Evolutionary conservation across 1,139 yeast species (phyloP), one percentile per base, ranked within the genome.

Genomic region (Saccharomycopsis phalli): DNA sequence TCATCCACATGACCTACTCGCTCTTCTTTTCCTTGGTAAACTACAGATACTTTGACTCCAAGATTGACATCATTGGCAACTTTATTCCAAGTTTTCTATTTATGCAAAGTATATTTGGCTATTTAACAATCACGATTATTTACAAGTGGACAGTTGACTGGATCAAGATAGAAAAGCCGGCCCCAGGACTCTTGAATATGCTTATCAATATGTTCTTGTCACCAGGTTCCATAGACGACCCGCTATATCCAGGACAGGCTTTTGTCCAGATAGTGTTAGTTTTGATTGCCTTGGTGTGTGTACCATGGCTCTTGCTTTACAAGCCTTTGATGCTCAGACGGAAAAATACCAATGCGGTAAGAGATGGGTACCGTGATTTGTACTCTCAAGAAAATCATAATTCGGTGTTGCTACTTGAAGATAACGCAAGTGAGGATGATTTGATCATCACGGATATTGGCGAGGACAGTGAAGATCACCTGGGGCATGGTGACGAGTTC

Each of bases 131-230:
- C 40, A 73, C 91, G 30, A 88, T 91, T 51, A 69, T 91, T 23
- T 91, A 88, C 68, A 91, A 91, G 62, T 91, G 99, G 99, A 66
- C 80, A 34, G 81, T 83, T 31, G 95, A 91, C 62, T 91, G 99
- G 99, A 61, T 81, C 37, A 80, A 72, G 6, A 69, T 69, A 26
- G 78, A 67, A 2, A 74, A 69, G 51, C 81, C 82, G 39, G 94
- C 99, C 1, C 99, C 99, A 2, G 94, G 96, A 21, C 66, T 91
- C 52, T 71, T 91, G 49, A 88, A 91, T 60, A 91, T 91, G 95
- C 71, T 91, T 53, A 91, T 91, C 53, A 83, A 83, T 56, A 91
- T 91, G 99, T 91, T 93, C 57, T 68, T 91, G 54, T 68, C 95
- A 0, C 99, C 99, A 4, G 97, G 98, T 2, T 74, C 66, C 4